Conservation (phyloP, 805 yeast genomes). For the Schizosaccharomyces osmophilus region DNA sequence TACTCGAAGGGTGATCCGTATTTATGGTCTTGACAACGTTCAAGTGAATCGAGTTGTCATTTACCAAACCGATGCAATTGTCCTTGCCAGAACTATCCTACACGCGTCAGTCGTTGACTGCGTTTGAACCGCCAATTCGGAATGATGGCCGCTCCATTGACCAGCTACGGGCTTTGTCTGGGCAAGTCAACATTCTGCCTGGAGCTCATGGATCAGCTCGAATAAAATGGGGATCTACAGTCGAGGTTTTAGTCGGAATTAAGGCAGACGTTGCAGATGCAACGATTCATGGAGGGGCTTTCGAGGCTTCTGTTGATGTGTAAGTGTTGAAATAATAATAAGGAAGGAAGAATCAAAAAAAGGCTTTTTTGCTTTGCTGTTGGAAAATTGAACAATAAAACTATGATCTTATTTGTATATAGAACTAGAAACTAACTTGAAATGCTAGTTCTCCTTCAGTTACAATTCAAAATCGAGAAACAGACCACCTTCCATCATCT, state of each 20-base stretch:
- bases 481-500: background rate
- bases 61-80: background rate
- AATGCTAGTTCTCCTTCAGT: background rate
- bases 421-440: background rate
- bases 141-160: background rate
- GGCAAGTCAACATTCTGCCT: background rate
- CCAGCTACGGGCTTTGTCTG: background rate
- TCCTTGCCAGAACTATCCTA: background rate
- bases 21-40: too few species aligned
- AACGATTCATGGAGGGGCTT: background rate
- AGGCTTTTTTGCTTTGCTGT: too few species aligned
- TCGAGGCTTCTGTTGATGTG: background rate
- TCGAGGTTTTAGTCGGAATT: background rate
- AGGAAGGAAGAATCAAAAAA: background rate
- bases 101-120: background rate
- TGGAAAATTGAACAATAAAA: too few species aligned
- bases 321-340: background rate
- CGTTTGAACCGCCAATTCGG: background rate
- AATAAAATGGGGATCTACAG: slow-evolving; percentile 1
- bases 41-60: too few species aligned
- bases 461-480: background rate
- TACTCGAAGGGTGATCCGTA: too few species aligned
- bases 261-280: background rate
- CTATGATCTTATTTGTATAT: too few species aligned
- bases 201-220: slow-evolving; percentile 1